Conservation (phyloP, 2,329 filamentous ascomycete genomes). For the Capronia americana region DNA sequence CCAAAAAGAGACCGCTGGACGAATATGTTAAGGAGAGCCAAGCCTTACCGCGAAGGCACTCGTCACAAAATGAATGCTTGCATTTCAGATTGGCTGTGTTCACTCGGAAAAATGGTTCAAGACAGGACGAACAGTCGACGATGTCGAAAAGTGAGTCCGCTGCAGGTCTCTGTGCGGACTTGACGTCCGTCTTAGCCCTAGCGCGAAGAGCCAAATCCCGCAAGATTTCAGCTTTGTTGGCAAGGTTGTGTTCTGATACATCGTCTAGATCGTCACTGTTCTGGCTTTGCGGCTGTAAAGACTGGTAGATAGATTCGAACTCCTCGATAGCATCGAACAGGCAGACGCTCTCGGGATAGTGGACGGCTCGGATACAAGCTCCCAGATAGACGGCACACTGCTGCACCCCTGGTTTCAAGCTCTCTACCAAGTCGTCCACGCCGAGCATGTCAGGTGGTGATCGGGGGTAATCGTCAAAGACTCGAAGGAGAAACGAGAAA, state of each 20-base stretch:
- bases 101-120: constrained; percentile 24
- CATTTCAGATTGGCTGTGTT: constrained; percentile 18
- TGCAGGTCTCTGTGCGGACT: neutral
- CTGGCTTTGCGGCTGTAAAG: neutral
- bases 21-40: neutral
- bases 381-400: constrained; percentile 12
- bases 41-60: constrained; percentile 13
- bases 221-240: neutral
- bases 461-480: constrained; percentile 14
- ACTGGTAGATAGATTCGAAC: constrained; percentile 3
- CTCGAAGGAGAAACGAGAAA: constrained; percentile 25
- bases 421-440: constrained; percentile 20
- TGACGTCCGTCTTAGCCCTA: neutral
- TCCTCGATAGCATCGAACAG: constrained; percentile 24
- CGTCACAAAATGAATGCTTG: constrained; percentile 19
- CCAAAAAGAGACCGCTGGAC: neutral
- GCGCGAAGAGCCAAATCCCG: constrained; percentile 7
- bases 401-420: constrained; percentile 6
- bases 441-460: constrained; percentile 18
- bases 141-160: constrained; percentile 4
- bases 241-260: neutral
- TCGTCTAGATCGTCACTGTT: neutral
- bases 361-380: constrained; percentile 17
- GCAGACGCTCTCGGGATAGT: constrained; percentile 16
- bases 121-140: constrained; percentile 17